Conservation (phyloP, 106 monocot genomes). For the Allium sativum region DNA sequence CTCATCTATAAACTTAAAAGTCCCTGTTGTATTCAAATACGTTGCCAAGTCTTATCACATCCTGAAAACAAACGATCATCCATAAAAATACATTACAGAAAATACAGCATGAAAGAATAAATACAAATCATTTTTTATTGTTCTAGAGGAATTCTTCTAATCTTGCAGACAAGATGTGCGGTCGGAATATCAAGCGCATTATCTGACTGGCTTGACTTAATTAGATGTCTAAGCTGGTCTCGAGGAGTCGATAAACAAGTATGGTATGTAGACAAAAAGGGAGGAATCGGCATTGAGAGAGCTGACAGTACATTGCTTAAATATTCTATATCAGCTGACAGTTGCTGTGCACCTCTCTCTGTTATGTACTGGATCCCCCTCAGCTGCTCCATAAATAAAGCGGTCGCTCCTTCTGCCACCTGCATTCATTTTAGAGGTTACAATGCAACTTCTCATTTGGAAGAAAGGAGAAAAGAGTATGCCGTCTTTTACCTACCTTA, state of each 20-base stretch:
- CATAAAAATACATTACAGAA: too few relatives aligned
- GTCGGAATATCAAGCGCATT: conserved; percentile 73
- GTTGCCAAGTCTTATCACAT: too few relatives aligned
- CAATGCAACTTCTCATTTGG: too few relatives aligned
- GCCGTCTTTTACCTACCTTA: conserved; percentile 43
- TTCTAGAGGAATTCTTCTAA: conserved; percentile 62
- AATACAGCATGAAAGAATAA: too few relatives aligned
- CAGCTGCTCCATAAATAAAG: conserved; percentile 93
- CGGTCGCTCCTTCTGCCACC: conserved; percentile 94
- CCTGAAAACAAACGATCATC: too few relatives aligned
- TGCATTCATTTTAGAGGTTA: conserved; percentile 2
- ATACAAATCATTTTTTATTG: not conserved
- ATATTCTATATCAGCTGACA: conserved; percentile 89
- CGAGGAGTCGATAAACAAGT: conserved; percentile 55
- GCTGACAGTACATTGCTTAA: conserved; percentile 89
- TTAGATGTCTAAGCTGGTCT: conserved; percentile 52
- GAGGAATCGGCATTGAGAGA: conserved; percentile 88
- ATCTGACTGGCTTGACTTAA: conserved; percentile 39
- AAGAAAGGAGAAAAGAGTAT: not conserved
- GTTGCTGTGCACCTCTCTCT: conserved; percentile 75
- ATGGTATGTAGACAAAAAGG: conserved; percentile 70
- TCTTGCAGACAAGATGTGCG: conserved; percentile 88
- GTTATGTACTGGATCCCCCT: conserved; percentile 84
- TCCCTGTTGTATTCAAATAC: too few relatives aligned
- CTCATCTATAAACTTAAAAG: too few relatives aligned